Evolutionary conservation across 495 filamentous ascomycete genomes (phyloP).

Genomic region (Penicillium maclennaniae): DNA sequence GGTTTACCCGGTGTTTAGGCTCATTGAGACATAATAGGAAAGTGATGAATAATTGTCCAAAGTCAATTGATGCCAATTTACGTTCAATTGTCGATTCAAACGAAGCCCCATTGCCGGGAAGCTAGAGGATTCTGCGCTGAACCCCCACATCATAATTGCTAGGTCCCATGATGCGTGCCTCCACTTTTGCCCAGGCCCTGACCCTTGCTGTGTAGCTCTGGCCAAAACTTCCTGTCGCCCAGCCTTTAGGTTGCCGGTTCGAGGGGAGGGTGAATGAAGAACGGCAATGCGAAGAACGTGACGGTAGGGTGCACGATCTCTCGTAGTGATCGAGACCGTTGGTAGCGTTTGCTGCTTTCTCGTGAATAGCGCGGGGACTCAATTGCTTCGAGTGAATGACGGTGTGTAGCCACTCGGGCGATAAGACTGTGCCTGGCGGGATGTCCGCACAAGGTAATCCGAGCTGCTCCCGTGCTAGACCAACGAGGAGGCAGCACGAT

Average conservation of each 20-base stretch:
- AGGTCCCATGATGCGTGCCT: slow-evolving; percentile 24
- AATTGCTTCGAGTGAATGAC: slow-evolving; percentile 5
- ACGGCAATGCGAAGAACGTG: background rate
- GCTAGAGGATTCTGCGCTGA: background rate
- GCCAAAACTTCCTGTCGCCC: no score
- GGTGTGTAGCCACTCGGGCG: slow-evolving; percentile 15
- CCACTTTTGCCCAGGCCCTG: slow-evolving; percentile 2
- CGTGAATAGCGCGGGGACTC: background rate
- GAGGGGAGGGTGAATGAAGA: no score
- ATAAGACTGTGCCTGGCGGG: slow-evolving; percentile 24
- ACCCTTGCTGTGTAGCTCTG: background rate
- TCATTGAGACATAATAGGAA: no score
- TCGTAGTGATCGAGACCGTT: background rate
- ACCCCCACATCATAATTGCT: slow-evolving; percentile 9
- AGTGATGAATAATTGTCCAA: no score
- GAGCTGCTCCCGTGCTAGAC: slow-evolving; percentile 27
- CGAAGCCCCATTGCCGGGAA: no score
- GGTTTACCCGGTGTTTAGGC: no score
- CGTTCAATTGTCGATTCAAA: no score
- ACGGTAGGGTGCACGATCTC: background rate
- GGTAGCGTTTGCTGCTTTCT: background rate
- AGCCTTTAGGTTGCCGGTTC: slow-evolving; percentile 1
- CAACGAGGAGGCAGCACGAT: slow-evolving; percentile 3
- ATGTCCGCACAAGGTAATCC: slow-evolving; percentile 38
- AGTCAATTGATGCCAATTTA: no score